Evolutionary conservation across 2,329 filamentous ascomycete species (phyloP), one percentile per base, ranked within the genome.

Genomic region (Clarireedia monteithiana): DNA sequence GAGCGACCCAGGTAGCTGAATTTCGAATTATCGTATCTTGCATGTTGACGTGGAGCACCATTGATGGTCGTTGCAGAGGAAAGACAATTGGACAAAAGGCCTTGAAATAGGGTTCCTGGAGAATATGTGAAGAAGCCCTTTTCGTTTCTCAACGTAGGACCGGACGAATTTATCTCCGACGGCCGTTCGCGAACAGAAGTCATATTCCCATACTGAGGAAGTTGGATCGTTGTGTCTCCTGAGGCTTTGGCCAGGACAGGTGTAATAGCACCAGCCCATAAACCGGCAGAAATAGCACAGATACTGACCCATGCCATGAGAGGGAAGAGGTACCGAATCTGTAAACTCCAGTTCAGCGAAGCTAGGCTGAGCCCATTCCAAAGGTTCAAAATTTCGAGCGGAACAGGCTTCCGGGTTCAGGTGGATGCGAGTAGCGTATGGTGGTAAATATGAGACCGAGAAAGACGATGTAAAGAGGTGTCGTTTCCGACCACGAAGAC

Each of bases 251-350:
- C 40, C 12, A 17, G 20, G 15, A 57, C 26, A 12, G 50, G 54
- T 12, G 50, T 57, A 6, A 55, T 46, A 4, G 58, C 50, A 46
- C 45, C 54, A 20, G 55, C 58, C 58, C 51, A 59, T 7, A 59
- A 48, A 12, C 47, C 42, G 7, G 42, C 15, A 3, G 58, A 48
- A 7, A 59, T 7, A 5, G 40, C 51, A 30, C 38, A 56, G n/a
- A 47, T 24, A 2, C 12, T 39, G 2, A 52, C 10, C 30, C 55
- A 59, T 14, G 20, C 5, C 2, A 59, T 6, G 15, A 55, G 14
- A 17, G 44, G 15, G 12, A 52, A 12, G 6, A 53, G 5, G 5
- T 39, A 34, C 6, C n/a, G n/a, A 23, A 49, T 12, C 12, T 50
- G 20, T 36, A 58, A 7, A 14, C 34, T 39, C 58, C 58, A 59